phyloP scores from a whole-genome alignment of 495 filamentous ascomycete species.

The Lasiosphaeriaceae sp. region DNA sequence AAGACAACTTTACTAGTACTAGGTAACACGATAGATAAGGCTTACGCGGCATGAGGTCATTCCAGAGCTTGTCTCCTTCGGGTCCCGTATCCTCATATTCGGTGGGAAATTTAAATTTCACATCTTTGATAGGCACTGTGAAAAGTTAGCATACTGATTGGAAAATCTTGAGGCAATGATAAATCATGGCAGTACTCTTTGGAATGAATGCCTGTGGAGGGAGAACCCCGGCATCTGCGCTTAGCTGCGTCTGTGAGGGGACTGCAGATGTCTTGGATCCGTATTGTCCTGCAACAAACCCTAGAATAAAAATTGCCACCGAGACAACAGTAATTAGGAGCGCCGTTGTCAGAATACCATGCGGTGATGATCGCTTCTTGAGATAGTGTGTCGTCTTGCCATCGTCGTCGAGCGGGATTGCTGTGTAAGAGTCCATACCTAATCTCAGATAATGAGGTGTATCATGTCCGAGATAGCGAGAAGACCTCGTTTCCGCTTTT shows the following conservation, averaged over 20 bases:
- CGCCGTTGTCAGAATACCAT: background rate
- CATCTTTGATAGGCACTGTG: conserved; percentile 22
- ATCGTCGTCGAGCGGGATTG: background rate
- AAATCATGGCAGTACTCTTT: background rate
- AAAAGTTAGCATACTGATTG: background rate
- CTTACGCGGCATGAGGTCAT: conserved; percentile 27
- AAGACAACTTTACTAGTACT: too few species aligned
- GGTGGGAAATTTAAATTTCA: conserved; percentile 21
- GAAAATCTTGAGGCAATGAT: background rate
- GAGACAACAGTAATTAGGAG: background rate
- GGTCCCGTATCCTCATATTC: conserved; percentile 22
- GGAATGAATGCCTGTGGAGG: background rate
- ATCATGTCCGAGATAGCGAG: too few species aligned
- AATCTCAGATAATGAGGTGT: too few species aligned
- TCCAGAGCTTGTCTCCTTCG: conserved; percentile 23
- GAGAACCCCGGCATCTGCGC: background rate
- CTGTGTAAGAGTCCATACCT: background rate
- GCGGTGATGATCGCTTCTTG: background rate
- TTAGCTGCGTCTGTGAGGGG: too few species aligned
- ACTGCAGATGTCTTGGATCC: background rate
- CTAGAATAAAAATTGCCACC: background rate
- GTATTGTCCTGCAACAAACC: background rate
- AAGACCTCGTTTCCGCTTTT: too few species aligned
- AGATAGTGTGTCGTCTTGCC: background rate
- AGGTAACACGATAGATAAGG: too few species aligned